A percentile compares a stretch with the other conserved stretches of the same genome.
These are phyloP conservation scores for Neurospora sp. DNA, from an alignment of 495 filamentous ascomycete genomes.

Conservation along the genomic window DNA sequence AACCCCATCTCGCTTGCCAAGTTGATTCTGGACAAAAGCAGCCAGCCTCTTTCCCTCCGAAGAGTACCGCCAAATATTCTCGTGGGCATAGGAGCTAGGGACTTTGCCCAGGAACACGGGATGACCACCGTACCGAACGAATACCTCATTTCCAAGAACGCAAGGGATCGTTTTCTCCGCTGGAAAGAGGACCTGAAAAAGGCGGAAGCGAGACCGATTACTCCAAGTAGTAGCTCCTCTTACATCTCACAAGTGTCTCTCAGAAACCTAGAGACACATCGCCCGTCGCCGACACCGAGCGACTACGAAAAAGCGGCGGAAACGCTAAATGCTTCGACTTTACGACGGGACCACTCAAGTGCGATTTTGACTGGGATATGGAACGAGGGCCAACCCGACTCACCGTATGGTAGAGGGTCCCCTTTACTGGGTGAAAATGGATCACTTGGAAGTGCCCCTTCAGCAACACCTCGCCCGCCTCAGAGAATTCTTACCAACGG, in stretches of 20 bases:
- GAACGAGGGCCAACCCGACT: constrained; percentile 51
- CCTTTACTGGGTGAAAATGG: constrained; percentile 6
- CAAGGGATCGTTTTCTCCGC: constrained; percentile 59
- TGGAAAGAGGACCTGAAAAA: constrained; percentile 68
- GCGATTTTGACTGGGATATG: constrained; percentile 47
- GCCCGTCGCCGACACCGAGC: constrained; percentile 4
- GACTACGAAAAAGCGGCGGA: constrained; percentile 15
- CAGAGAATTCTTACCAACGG: not conserved
- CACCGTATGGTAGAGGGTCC: constrained; percentile 21
- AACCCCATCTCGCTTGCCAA: constrained; percentile 88
- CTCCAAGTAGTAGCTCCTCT: not conserved
- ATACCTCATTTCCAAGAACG: constrained; percentile 61
- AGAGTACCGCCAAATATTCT: constrained; percentile 91
- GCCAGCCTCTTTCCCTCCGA: constrained; percentile 60
- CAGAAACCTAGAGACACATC: not conserved
- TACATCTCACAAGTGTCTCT: constrained; percentile 3
- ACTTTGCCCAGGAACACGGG: constrained; percentile 72
- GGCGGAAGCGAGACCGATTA: constrained; percentile 28
- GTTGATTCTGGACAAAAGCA: constrained; percentile 65
- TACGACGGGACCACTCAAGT: constrained; percentile 36
- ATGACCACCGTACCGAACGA: constrained; percentile 61
- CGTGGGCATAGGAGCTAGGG: constrained; percentile 70
- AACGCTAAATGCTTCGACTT: not conserved
- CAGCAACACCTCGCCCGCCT: constrained; percentile 1
- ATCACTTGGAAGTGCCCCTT: constrained; percentile 1